phyloP scores from a whole-genome alignment of 1,284 basidiomycete genomes.

The Anthracocystis walkeri region DNA sequence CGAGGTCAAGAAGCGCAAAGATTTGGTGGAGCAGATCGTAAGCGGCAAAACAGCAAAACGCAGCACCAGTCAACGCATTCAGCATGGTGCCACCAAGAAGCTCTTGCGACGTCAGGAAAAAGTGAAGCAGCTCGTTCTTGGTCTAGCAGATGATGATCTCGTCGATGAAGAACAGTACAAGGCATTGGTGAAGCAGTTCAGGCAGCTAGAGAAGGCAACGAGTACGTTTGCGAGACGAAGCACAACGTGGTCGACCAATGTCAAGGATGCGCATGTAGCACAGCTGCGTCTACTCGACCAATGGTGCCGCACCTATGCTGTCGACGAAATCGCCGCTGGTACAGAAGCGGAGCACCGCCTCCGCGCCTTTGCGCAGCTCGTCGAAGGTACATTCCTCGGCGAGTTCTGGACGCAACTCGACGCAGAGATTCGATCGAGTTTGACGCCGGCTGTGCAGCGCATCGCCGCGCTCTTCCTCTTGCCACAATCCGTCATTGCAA shows the following conservation, averaged over 20 bases:
- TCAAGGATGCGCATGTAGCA: slow-evolving; percentile 45
- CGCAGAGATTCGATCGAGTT: slow-evolving; percentile 40
- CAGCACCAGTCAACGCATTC: slow-evolving; percentile 43
- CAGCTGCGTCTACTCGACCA: slow-evolving; percentile 49
- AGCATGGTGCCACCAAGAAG: slow-evolving; percentile 51
- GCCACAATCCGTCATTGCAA: slow-evolving; percentile 65
- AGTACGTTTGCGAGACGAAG: slow-evolving; percentile 43
- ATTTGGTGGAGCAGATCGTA: slow-evolving; percentile 73
- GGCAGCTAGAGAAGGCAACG: slow-evolving; percentile 42
- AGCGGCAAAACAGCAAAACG: slow-evolving; percentile 43
- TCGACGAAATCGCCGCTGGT: slow-evolving; percentile 26
- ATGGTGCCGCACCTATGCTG: slow-evolving; percentile 50
- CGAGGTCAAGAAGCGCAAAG: slow-evolving; percentile 83
- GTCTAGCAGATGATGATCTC: slow-evolving; percentile 30
- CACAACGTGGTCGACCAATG: slow-evolving; percentile 42
- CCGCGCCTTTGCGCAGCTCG: slow-evolving; percentile 29
- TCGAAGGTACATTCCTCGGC: slow-evolving; percentile 34
- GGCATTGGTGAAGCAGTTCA: slow-evolving; percentile 42
- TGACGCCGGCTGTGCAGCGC: slow-evolving; percentile 63
- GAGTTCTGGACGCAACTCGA: slow-evolving; percentile 51
- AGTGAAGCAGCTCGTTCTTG: slow-evolving; percentile 41
- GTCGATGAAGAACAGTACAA: slow-evolving; percentile 52
- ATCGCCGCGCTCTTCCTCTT: slow-evolving; percentile 57
- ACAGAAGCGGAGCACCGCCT: slow-evolving; percentile 43
- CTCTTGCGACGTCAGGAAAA: slow-evolving; percentile 59